phyloP scores from a whole-genome alignment of 805 yeast species.

The Saturnispora sanitii region DNA sequence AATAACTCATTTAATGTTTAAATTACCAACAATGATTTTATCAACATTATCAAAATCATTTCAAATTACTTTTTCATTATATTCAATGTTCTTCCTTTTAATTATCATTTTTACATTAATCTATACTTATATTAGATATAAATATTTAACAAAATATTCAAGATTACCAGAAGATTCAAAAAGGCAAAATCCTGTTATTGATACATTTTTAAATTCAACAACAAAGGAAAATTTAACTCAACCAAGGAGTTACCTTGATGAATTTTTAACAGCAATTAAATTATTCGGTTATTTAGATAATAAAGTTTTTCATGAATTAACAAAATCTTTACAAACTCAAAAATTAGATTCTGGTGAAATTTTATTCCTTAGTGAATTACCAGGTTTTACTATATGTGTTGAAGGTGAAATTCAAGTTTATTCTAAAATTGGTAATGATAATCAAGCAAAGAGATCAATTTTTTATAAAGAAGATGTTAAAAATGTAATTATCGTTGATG shows the following conservation, averaged over 20 bases:
- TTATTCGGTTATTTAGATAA: constrained; percentile 89
- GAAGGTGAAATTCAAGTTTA: constrained; percentile 83
- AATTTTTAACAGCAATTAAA: constrained; percentile 81
- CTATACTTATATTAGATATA: constrained; percentile 48
- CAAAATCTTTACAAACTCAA: constrained; percentile 85
- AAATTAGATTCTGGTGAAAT: constrained; percentile 70
- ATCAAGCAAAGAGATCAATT: constrained; percentile 12
- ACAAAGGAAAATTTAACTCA: constrained; percentile 31
- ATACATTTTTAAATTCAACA: constrained; percentile 34
- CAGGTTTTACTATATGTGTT: constrained; percentile 86
- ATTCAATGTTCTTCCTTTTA: constrained; percentile 32
- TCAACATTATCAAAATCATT: constrained; percentile 34
- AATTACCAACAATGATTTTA: constrained; percentile 13
- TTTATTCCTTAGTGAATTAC: constrained; percentile 48
- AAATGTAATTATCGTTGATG: constrained; percentile 41
- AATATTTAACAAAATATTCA: constrained; percentile 55
- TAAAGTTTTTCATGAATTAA: constrained; percentile 85
- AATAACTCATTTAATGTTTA: background rate
- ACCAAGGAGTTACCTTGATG: constrained; percentile 66
- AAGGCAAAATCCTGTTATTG: constrained; percentile 34
- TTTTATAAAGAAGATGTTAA: constrained; percentile 26
- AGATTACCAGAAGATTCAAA: constrained; percentile 38
- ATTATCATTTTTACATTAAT: constrained; percentile 26
- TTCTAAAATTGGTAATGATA: constrained; percentile 37
- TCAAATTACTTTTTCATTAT: constrained; percentile 42